Evolutionary conservation across 2,329 filamentous ascomycete species (phyloP), one percentile per base, ranked within the genome.

Genomic region (Bertia moriformis): DNA sequence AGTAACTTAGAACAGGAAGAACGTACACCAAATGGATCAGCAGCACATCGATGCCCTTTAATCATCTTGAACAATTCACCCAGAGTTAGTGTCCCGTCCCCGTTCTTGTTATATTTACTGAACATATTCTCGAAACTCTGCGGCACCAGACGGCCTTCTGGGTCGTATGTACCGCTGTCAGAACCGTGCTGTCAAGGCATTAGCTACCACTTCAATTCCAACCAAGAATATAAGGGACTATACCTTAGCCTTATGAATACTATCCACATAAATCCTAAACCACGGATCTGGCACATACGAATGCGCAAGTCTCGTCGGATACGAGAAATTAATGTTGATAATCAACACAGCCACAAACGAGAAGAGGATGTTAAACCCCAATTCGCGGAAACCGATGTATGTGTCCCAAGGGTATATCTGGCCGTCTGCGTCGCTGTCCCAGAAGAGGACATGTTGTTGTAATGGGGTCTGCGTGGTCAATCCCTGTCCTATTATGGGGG

Each of bases 41-140:
- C 46, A 14, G 59, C 49, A 13, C 61, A 41, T 30, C 62, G 51
- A 43, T 68, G 58, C 0, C 59, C 63, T 37, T 56, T 58, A 27
- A 62, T 44, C 40, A 63, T 49, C 1, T 47, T 45, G 36, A 44
- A 49, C 2, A 66, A 40, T 22, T 68, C 58, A 22, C 44, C 37
- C 4, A 55, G 20, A 1, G 54, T 61, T 39, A 68, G 44, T 4
- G 55, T 54, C 38, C 64, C 58, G 14, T 58, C 57, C 32, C 56
- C 52, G 2, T 47, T 45, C 19, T 46, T 27, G 37, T 54, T 63
- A 47, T 65, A 68, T 50, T 69, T 68, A 33, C 56, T 46, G 41
- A 69, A 69, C 33, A 67, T 57, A 44, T 69, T 64, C 49, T 71
- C 64, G 42, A 70, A 69, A 32, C 57, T 58, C 47, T 69, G 65